Conservation (phyloP, 495 filamentous ascomycete species). For the Trichocladium uniseriatum region DNA sequence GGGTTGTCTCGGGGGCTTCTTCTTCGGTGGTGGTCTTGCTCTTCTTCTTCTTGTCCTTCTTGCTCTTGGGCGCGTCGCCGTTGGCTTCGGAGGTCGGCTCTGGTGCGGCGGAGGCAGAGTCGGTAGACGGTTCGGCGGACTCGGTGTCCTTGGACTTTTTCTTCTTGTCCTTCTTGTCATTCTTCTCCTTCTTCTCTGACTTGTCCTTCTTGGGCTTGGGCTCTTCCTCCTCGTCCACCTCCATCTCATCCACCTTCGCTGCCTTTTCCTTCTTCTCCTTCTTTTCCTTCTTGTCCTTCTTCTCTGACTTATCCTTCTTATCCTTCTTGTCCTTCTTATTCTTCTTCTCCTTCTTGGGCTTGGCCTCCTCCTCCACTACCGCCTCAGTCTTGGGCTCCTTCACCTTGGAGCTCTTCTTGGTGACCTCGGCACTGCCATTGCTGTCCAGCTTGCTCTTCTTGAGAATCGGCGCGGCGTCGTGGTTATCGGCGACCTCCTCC, state of each 20-base stretch:
- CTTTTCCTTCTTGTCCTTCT: conserved; percentile 40
- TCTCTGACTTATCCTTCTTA: conserved; percentile 30
- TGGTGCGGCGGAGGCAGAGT: background rate
- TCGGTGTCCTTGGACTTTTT: conserved; percentile 14
- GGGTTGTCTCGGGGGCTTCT: conserved; percentile 15
- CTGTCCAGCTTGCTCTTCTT: conserved; percentile 30
- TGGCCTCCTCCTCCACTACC: conserved; percentile 13
- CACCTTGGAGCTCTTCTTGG: conserved; percentile 29
- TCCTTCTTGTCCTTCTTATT: conserved; percentile 38
- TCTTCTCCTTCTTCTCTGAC: conserved; percentile 32
- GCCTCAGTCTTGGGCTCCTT: conserved; percentile 32
- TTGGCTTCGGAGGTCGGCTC: background rate
- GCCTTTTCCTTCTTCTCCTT: conserved; percentile 12
- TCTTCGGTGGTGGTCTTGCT: conserved; percentile 5
- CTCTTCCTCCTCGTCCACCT: background rate
- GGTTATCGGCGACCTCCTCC: conserved; percentile 20
- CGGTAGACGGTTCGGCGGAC: background rate
- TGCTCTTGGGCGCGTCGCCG: conserved; percentile 13
- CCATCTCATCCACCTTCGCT: conserved; percentile 14
- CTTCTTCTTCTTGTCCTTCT: conserved; percentile 12
- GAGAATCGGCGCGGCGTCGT: conserved; percentile 16
- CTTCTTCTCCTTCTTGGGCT: conserved; percentile 34
- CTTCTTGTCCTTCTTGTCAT: conserved; percentile 45
- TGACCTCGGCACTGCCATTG: conserved; percentile 29
- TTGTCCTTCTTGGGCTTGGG: conserved; percentile 23